Evolutionary conservation across 2,329 filamentous ascomycete species (phyloP), one percentile per base, ranked within the genome.

Genomic region (Sporothrix variecibatus): DNA sequence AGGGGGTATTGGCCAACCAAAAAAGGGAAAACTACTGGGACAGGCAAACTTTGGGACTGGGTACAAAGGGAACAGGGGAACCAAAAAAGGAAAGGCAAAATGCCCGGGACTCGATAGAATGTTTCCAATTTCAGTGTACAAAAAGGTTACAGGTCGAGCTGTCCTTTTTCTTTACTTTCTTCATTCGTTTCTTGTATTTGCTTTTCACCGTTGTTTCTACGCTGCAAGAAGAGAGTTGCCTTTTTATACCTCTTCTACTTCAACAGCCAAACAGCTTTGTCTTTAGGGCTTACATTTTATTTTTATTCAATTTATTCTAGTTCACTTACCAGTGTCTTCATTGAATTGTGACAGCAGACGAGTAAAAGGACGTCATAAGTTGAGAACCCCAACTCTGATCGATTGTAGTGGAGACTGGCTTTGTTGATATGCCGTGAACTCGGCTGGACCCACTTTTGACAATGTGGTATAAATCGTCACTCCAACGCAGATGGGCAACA

Each of bases 41-140:
- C 43, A 58, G n/a, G 67, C 49, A 28, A 28, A 43, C 7, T 26
- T 15, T 56, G n/a, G 23, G n/a, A 56, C 23, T 23, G 51, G 51
- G 51, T 26, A 56, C 23, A 56, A 28, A 26, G 20, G 67, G 49
- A 56, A 53, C 17, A 17, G 31, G 46, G 7, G 34, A 38, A 6
- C 8, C 34, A 9, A 53, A 38, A 51, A 58, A 26, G 34, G 34
- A n/a, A 31, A 56, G 20, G 31, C 31, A 38, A 40, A 26, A 40
- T 17, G 23, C 62, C 62, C 43, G 38, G 62, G 12, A 67, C n/a
- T 67, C 62, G 38, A 46, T 71, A 71, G 69, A 71, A 28, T 62
- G 26, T 51, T 49, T 71, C 31, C 53, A 60, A 49, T 49, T 34
- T 46, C 38, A 46, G 23, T 71, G 15, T 46, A 9, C n/a, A 20